phyloP scores from a whole-genome alignment of 805 yeast species.

The Nakazawaea populi region DNA sequence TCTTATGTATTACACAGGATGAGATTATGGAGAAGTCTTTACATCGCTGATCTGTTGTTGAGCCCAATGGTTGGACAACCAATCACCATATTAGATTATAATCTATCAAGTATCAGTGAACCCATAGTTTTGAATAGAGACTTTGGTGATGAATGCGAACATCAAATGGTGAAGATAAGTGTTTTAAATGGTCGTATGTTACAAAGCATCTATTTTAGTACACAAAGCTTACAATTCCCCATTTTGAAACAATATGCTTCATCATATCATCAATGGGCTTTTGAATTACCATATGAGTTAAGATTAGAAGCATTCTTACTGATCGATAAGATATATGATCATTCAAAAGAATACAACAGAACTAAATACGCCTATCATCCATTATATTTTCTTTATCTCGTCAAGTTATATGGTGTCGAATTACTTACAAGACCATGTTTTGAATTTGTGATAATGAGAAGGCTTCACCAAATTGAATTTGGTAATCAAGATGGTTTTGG shows the following conservation, averaged over 20 bases:
- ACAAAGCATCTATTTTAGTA: constrained; percentile 26
- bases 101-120: constrained; percentile 31
- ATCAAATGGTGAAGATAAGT: constrained; percentile 23
- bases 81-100: constrained; percentile 27
- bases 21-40: constrained; percentile 28
- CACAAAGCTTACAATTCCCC: constrained; percentile 19
- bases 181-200: constrained; percentile 25
- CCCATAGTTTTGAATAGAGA: constrained; percentile 17
- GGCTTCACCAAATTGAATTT: not conserved
- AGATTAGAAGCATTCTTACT: constrained; percentile 20
- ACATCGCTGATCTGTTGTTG: constrained; percentile 28
- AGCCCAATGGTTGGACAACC: constrained; percentile 32
- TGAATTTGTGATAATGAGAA: constrained; percentile 23
- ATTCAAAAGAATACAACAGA: constrained; percentile 3
- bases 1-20: constrained; percentile 25
- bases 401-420: constrained; percentile 30
- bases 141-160: constrained; percentile 20
- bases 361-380: constrained; percentile 13
- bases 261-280: constrained; percentile 29
- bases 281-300: constrained; percentile 26
- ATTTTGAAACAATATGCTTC: constrained; percentile 28
- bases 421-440: constrained; percentile 37
- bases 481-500: constrained; percentile 8
- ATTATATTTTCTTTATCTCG: constrained; percentile 27
- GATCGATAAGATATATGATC: constrained; percentile 12